Conservation (phyloP, 1,284 basidiomycete species). For the Rhizoctonia solani region DNA sequence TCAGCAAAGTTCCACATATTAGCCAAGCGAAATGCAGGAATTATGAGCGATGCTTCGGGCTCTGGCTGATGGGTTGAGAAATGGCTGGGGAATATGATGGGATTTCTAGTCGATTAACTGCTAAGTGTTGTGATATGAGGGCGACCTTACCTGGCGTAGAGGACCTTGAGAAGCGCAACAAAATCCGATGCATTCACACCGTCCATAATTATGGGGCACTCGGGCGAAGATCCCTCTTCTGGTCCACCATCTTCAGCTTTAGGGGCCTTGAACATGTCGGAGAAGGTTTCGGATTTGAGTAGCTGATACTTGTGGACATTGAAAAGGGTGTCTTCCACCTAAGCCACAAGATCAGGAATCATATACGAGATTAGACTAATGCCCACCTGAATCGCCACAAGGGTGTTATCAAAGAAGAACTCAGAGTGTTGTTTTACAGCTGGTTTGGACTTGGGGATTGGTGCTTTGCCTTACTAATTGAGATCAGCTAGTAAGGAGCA, state of each 20-base stretch:
- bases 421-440: background rate
- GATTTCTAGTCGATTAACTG: background rate
- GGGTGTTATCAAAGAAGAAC: conserved; percentile 24
- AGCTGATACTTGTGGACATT: conserved; percentile 26
- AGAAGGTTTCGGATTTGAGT: conserved; percentile 8
- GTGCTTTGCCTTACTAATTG: too few species aligned
- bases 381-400: conserved; percentile 3
- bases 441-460: too few species aligned
- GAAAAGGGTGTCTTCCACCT: conserved; percentile 13
- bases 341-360: background rate
- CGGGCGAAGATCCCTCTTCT: background rate
- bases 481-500: too few species aligned
- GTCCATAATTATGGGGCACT: conserved; percentile 1
- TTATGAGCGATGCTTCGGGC: conserved; percentile 22
- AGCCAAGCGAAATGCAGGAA: conserved; percentile 33
- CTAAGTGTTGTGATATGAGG: background rate
- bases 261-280: conserved; percentile 9
- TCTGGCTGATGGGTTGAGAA: conserved; percentile 2
- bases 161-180: background rate
- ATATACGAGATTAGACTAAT: background rate
- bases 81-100: background rate
- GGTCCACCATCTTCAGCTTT: background rate
- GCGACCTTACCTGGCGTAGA: conserved; percentile 10
- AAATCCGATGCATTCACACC: conserved; percentile 5
- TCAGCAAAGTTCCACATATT: conserved; percentile 37